These are phyloP conservation scores for Fusarium sp. DNA, from an alignment of 2,329 filamentous ascomycete species.

Conservation along the genomic window DNA sequence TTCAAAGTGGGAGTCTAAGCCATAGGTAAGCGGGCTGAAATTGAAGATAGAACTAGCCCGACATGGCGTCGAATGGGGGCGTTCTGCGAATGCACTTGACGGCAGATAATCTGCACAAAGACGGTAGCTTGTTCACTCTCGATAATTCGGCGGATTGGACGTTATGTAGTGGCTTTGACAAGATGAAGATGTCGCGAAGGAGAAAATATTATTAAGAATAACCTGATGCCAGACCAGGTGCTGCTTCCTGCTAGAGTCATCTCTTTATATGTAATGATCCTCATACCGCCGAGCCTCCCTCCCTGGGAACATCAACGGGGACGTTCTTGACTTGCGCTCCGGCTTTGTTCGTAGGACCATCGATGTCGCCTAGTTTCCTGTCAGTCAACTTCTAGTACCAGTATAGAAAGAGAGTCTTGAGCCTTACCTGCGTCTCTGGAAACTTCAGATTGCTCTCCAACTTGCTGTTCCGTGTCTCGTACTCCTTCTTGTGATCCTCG, in stretches of 20 bases:
- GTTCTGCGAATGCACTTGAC: neutral
- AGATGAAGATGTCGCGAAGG: accelerated
- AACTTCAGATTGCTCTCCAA: too few species aligned
- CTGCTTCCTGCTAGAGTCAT: too few species aligned
- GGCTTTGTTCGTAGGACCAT: neutral
- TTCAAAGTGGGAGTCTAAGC: accelerated
- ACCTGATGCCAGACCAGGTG: too few species aligned
- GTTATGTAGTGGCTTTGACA: neutral
- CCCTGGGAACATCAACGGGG: neutral
- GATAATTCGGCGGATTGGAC: accelerated
- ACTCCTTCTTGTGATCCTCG: neutral
- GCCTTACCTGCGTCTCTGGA: neutral
- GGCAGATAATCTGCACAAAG: accelerated
- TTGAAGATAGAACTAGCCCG: neutral
- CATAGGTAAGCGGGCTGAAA: accelerated
- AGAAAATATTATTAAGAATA: neutral
- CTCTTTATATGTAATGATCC: accelerated
- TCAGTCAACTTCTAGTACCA: too few species aligned
- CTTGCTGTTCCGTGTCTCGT: accelerated
- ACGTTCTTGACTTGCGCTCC: neutral
- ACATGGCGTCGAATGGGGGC: accelerated
- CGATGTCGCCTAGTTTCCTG: neutral
- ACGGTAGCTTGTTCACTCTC: neutral
- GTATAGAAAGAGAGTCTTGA: accelerated
- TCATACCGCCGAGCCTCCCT: neutral